Base-by-base conservation (phyloP, 352 stramenopile genomes). In the Thalassiosira mediterranea region DNA sequence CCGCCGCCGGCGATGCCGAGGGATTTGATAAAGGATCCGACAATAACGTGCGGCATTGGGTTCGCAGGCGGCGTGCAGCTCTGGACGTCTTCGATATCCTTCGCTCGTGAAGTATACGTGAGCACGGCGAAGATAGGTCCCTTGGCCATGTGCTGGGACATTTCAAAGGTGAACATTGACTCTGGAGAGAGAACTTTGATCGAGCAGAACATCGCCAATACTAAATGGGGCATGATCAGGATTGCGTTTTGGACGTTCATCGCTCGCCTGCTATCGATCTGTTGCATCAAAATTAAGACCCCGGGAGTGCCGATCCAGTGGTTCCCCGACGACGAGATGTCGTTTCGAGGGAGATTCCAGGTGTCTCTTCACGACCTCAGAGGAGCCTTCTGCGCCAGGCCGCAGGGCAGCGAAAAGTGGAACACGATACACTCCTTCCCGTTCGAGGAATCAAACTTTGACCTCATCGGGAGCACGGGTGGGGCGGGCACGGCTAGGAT, bases 101-200 rank as follows among this genome's bases (percentile, higher is more conserved):
- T 26, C 23, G 23, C 51, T 15, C 53, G 65, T 29, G 17, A 48
- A 21, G 46, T 75, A 4, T 75, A 61, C 38, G 42, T 67, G 19
- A 75, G 65, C 31, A 75, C 65, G 7, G 49, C 37, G 19, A 17
- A 28, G 21, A 51, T 66, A 7, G 65, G 65, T 0, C 40, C 38
- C 5, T 75, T 44, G 26, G 19, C 65, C 8, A 58, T 75, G n/a
- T 75, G 65, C 58, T 75, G 65, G 65, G 65, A 75, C 31, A 42
- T 75, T 2, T 61, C 38, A 42, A 25, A 28, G 19, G 37, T 75
- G 17, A 34, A 75, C 40, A 51, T 75, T 19, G 65, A 75, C 53
- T 47, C 65, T 40, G 26, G 19, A 15, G 29, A 67, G 13, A 23
- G 29, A 5, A 40, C 40, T 19, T 15, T 59, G n/a, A 44, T 75